Base-by-base conservation (phyloP, 768 basidiomycete genomes). In the Crassisporium funariophilum region DNA sequence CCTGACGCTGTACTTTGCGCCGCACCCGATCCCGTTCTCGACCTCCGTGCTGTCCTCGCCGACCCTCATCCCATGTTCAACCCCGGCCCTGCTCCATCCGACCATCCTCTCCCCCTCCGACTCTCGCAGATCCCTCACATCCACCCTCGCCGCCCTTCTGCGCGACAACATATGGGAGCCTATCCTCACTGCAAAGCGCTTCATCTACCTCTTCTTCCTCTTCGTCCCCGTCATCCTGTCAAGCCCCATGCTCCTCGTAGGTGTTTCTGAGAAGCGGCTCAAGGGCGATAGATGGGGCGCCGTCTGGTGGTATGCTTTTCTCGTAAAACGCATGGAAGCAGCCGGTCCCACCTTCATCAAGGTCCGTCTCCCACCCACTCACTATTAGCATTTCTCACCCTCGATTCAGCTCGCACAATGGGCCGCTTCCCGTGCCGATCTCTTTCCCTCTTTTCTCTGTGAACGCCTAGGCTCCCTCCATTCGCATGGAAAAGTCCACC, bases 261-360 rank as follows among this genome's bases (percentile, higher is more conserved):
- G 84, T 15, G 72, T 66, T 24, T 78, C 76, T 15, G 75, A 81
- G 44, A 71, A 71, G 35, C 67, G 69, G 38, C 71, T 82, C 35
- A 78, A 77, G 10, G 87, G 88, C 12, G 92, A 95, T 53, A 78
- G 82, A 57, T 93, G 91, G 91, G 93, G 93, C 27, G 93, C 92
- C 1, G 77, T 94, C 3, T 97, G 93, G 95, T 99, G 97, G 97
- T 98, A 98, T 62, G 80, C 77, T n/a, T 78, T 91, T 41, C 72
- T 99, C 12, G 91, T 93, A 5, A 71, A 68, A 35, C 86, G 85
- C 64, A 98, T 99, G 97, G 86, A 95, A 68, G 74, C 83, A 4
- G 95, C 95, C 7, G 97, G 97, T 1, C 97, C 97, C 12, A 95
- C 95, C 0, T 98, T 98, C 66, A 91, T 91, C 66, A 99, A 99